Conservation (phyloP, 108 stramenopile species). For the Aurantiochytrium sp. region DNA sequence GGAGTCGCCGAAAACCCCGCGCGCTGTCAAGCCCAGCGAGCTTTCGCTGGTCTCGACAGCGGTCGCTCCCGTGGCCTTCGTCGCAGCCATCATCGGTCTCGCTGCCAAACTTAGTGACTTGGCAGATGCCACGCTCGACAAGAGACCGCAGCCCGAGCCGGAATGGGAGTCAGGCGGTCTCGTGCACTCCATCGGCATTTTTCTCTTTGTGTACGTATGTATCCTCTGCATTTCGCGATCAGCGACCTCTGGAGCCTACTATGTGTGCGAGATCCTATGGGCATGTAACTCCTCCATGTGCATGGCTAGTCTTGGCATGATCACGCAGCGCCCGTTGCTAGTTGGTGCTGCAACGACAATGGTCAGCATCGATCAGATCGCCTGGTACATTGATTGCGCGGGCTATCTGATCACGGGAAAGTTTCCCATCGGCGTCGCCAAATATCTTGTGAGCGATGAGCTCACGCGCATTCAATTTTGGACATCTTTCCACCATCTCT, state of each 20-base stretch:
- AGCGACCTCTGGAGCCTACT: neutral
- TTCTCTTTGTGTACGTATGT: neutral
- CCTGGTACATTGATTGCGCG: neutral
- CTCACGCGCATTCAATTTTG: neutral
- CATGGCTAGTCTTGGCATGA: neutral
- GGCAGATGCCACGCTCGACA: too few species aligned
- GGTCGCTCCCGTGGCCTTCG: too few species aligned
- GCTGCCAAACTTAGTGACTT: too few species aligned
- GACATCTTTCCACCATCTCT: neutral
- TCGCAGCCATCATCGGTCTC: too few species aligned
- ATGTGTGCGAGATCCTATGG: neutral
- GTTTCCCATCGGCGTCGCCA: neutral
- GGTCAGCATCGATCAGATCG: neutral
- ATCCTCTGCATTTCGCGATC: neutral
- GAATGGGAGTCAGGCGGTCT: neutral
- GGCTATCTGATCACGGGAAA: neutral
- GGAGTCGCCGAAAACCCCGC: too few species aligned
- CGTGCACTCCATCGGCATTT: neutral
- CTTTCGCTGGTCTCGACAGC: too few species aligned
- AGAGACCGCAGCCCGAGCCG: too few species aligned
- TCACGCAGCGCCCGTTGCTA: neutral
- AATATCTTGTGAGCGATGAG: neutral
- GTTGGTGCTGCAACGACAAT: neutral
- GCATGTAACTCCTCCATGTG: neutral
- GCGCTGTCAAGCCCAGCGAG: too few species aligned